Base-by-base conservation (phyloP, 805 yeast species). In the Cyberlindnera saturnus region DNA sequence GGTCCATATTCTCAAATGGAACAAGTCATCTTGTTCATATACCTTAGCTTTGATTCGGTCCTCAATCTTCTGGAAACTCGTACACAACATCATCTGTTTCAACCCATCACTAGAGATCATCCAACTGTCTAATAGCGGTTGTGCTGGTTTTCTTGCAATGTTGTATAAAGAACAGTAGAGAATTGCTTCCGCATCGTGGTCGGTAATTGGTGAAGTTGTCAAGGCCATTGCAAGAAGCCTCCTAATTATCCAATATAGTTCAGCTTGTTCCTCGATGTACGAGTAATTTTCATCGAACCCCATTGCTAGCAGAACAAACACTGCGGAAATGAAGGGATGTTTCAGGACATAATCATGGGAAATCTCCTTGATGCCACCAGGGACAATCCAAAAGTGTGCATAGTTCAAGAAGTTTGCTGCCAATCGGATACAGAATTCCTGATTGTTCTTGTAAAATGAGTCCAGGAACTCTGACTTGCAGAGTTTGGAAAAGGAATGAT, bases 361-460 rank as follows among this genome's bases (percentile, higher is more conserved):
- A 11, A 77, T 67, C 29, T 67, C 68, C 32, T 67, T 73, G n/a
- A 76, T 66, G 5, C 81, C 82, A 10, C 81, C 82, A 2, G 82
- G 82, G 5, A 77, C 72, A 36, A 79, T 75, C 80, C 82, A 79
- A 53, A 73, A 75, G 51, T 75, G 81, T 3, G 82, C 76, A 35
- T 70, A 71, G 15, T 67, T 70, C 32, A 77, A 55, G 47, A 77
- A 79, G 23, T 71, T 70, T 43, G 67, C 65, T 0, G 76, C 71
- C 28, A 78, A 53, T 36, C 63, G 60, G 7, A 74, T 58, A 49
- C 79, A 74, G 6, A 77, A 55, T 9, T 51, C 48, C 45, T 67
- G 69, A 48, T 77, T 65, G 11, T 66, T 57, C 29, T 64, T 60
- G 49, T 71, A 77, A 57, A 76, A 77, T 38, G 61, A 56, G 4